A percentile compares a stretch with the other conserved stretches of the same genome.
Evolutionary conservation across 108 stramenopile genomes (phyloP).

Genomic region (Cyclotella cryptica): DNA sequence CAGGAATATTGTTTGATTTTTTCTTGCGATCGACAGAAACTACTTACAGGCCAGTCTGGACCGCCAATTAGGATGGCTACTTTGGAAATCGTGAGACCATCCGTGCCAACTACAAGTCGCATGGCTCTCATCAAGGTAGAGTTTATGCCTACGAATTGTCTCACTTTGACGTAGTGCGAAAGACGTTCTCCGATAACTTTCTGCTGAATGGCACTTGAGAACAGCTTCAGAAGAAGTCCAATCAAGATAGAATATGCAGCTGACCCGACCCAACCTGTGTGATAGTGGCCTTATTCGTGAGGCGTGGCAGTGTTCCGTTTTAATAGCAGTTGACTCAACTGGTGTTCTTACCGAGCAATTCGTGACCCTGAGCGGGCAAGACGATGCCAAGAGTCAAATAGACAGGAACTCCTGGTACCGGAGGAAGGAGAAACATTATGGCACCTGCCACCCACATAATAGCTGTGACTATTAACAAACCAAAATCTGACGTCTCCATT

Average conservation of each 20-base stretch:
- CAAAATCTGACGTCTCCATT: constrained; percentile 29
- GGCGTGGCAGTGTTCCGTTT: not conserved
- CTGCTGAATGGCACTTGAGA: constrained; percentile 63
- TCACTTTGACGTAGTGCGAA: constrained; percentile 46
- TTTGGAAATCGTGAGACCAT: constrained; percentile 58
- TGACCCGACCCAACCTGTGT: constrained; percentile 41
- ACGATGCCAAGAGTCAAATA: constrained; percentile 67
- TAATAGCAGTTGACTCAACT: not conserved
- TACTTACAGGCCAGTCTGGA: constrained; percentile 51
- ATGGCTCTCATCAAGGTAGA: constrained; percentile 57
- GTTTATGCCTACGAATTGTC: constrained; percentile 64
- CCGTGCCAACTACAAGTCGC: constrained; percentile 51
- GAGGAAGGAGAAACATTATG: constrained; percentile 65
- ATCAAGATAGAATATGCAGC: constrained; percentile 50
- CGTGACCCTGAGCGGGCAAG: constrained; percentile 46
- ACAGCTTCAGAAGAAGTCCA: constrained; percentile 56
- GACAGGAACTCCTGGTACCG: constrained; percentile 70
- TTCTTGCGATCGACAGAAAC: not conserved
- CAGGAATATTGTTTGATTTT: not conserved
- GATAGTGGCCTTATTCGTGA: not conserved
- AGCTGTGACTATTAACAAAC: constrained; percentile 43
- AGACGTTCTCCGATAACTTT: constrained; percentile 65
- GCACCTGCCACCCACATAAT: constrained; percentile 55
- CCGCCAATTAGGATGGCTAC: constrained; percentile 69
- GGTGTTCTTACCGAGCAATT: constrained; percentile 26